phyloP scores from a whole-genome alignment of 1,284 basidiomycete genomes.

The Cutaneotrichosporon sp. region DNA sequence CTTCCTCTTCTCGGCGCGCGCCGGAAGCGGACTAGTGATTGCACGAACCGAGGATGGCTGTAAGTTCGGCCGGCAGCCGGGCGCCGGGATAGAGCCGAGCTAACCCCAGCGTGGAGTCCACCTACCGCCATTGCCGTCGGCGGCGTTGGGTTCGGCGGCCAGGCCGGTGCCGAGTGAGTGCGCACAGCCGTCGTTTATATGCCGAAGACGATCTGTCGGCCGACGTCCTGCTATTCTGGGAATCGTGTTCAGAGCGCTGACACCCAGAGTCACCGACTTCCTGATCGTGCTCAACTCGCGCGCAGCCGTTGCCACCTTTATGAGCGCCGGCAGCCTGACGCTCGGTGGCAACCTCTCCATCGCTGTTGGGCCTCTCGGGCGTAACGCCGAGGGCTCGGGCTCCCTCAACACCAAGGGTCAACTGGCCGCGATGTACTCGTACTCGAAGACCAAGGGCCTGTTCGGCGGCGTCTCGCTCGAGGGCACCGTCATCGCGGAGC shows the following conservation, averaged over 20 bases:
- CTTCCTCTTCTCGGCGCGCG: conserved; percentile 63
- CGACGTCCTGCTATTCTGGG: neutral
- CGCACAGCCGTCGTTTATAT: neutral
- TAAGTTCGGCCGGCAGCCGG: conserved; percentile 55
- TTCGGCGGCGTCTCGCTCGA: conserved; percentile 81
- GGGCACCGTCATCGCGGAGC: conserved; percentile 91
- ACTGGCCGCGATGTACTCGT: conserved; percentile 94
- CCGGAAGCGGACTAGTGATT: conserved; percentile 89
- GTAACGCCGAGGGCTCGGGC: conserved; percentile 91
- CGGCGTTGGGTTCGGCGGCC: conserved; percentile 85
- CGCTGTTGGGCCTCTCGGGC: conserved; percentile 88
- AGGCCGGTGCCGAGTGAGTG: conserved; percentile 58
- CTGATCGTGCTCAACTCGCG: conserved; percentile 80
- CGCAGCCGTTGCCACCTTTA: conserved; percentile 74
- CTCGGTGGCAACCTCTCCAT: conserved; percentile 52
- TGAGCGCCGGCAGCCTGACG: conserved; percentile 87
- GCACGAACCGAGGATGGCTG: conserved; percentile 79
- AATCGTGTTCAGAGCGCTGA: conserved; percentile 55
- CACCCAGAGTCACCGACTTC: conserved; percentile 78
- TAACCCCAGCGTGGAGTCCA: conserved; percentile 76
- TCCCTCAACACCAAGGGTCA: conserved; percentile 83
- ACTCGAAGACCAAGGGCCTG: conserved; percentile 90
- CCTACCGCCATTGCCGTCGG: conserved; percentile 95
- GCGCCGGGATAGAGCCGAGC: neutral
- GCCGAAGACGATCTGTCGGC: neutral